These are phyloP conservation scores for Cladosporium sp. DNA, from an alignment of 2,329 filamentous ascomycete species.

Conservation along the genomic window DNA sequence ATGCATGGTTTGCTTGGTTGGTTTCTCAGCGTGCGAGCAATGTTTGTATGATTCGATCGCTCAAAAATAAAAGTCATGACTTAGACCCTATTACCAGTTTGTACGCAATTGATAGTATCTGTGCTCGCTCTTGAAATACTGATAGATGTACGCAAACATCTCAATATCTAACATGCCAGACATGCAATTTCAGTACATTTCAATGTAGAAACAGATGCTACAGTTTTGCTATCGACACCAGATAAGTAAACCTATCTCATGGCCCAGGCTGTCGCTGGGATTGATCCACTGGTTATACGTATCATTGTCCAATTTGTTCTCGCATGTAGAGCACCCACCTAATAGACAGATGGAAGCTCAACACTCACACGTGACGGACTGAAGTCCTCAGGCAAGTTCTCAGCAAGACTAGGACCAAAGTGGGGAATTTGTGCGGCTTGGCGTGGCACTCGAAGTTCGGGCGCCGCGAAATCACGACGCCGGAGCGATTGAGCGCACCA, in stretches of 20 bases:
- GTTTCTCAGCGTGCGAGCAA: neutral
- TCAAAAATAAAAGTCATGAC: neutral
- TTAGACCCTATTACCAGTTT: neutral
- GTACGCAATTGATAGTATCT: neutral
- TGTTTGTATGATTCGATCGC: neutral
- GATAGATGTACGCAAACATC: neutral
- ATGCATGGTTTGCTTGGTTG: neutral
- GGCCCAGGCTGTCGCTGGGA: neutral
- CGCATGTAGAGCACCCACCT: no score
- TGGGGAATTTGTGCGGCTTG: constrained; percentile 14
- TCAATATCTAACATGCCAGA: neutral
- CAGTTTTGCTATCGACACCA: neutral
- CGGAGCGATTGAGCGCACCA: constrained; percentile 6
- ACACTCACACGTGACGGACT: neutral
- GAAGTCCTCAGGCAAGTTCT: neutral
- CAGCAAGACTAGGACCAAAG: neutral
- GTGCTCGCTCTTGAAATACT: neutral
- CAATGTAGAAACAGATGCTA: neutral
- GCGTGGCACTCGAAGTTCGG: constrained; percentile 6
- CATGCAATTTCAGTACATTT: no score
- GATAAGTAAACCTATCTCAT: rapidly evolving
- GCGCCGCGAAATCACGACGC: constrained; percentile 8
- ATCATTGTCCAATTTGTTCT: neutral
- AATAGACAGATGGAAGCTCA: no score
- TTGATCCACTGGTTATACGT: neutral